Base-by-base conservation (phyloP, 1,284 basidiomycete genomes). In the Rhodotorula glutinis region DNA sequence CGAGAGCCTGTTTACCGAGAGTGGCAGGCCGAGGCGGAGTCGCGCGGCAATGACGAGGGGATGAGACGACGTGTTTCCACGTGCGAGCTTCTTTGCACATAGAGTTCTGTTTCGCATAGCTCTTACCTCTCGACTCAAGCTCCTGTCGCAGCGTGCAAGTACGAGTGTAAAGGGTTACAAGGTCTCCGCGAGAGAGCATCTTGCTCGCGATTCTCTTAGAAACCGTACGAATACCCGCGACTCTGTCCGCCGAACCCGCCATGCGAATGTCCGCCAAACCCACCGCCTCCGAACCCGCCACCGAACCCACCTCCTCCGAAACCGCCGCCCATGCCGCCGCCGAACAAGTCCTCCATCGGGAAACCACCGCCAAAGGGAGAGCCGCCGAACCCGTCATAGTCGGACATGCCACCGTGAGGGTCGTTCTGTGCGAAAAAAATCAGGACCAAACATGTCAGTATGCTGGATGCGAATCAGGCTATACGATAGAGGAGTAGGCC, bases 291-390 rank as follows among this genome's bases (percentile, higher is more conserved):
- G 30, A 44, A 44, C 43, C 68, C 68, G 14, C 68, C 67, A 16
- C 67, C 67, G 16, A 53, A 61, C 29, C 62, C 61, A 8, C 62
- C 57, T 10, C 63, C 47, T 11, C 53, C 57, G 43, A 44, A 44
- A 4, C 56, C 63, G 25, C 63, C 65, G 57, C 60, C 65, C 53
- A 62, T 56, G 21, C 53, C 52, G 1, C 52, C 60, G 23, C 53
- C 56, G 19, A 63, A 67, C 7, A 60, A 21, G 51, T 66, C 64
- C 13, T 66, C 64, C 64, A 66, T 66, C 21, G 14, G 57, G 55
- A 66, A 65, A 2, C 40, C 62, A 25, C 58, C 58, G 33, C 59
- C 57, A 59, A 57, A 51, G 49, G 29, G 53, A 10, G 27, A 23
- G 21, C 53, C 52, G 46, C 57, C 66, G 58, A 60, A 58, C 16